Conservation (phyloP, 306 rosid genomes). For the Comarum palustre region DNA sequence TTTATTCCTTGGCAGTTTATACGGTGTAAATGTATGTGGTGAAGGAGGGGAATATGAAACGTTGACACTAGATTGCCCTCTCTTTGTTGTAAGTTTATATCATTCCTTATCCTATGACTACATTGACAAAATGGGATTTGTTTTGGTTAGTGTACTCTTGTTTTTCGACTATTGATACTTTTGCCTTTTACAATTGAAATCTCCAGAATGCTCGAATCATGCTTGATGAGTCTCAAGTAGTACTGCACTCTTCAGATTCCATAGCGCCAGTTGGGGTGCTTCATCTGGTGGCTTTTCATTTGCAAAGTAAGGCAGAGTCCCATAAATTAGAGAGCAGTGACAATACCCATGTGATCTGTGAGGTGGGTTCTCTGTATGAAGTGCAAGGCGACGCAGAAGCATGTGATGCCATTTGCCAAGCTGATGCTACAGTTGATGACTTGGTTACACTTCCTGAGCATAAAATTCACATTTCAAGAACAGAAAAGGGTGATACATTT, state of each 20-base stretch:
- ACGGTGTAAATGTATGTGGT: slow-evolving; percentile 89
- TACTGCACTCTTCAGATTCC: slow-evolving; percentile 82
- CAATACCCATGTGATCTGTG: slow-evolving; percentile 28
- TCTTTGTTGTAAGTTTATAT: slow-evolving; percentile 62
- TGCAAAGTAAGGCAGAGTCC: slow-evolving; percentile 60
- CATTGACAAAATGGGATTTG: neutral
- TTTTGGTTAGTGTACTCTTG: slow-evolving; percentile 18
- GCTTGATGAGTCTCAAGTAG: slow-evolving; percentile 73
- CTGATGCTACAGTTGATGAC: slow-evolving; percentile 37
- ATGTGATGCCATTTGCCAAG: slow-evolving; percentile 37
- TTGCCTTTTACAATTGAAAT: slow-evolving; percentile 19
- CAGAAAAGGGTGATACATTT: slow-evolving; percentile 54
- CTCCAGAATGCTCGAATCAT: slow-evolving; percentile 74
- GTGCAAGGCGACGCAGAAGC: slow-evolving; percentile 51
- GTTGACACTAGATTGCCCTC: slow-evolving; percentile 91
- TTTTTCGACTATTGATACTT: neutral
- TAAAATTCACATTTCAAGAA: slow-evolving; percentile 62
- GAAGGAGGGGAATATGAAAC: slow-evolving; percentile 99
- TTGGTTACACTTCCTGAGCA: slow-evolving; percentile 35
- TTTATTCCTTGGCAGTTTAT: slow-evolving; percentile 47
- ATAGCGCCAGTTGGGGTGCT: slow-evolving; percentile 91
- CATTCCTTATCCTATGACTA: neutral
- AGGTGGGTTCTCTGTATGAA: slow-evolving; percentile 55
- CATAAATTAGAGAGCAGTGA: slow-evolving; percentile 33
- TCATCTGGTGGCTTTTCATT: slow-evolving; percentile 80